Percentiles rank a stretch among this genome's conserved stretches.
Conservation (phyloP, 2,329 filamentous ascomycete species). For the Aspergillus sp. region DNA sequence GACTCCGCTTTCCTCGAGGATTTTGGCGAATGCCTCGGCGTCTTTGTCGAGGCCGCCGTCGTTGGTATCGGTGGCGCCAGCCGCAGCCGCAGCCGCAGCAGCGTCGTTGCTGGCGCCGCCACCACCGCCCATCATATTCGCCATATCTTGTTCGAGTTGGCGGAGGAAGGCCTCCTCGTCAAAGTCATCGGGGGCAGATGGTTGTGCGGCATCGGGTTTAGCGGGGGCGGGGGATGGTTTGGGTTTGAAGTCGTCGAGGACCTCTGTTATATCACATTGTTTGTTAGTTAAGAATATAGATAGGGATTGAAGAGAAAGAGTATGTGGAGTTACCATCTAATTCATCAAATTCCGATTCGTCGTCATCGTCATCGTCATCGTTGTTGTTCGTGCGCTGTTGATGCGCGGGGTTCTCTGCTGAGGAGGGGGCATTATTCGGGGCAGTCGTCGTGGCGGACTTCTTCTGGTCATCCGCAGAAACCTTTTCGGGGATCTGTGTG, state of each 20-base stretch:
- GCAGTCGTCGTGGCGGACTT: neutral
- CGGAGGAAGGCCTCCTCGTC: slow-evolving; percentile 65
- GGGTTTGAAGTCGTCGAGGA: slow-evolving; percentile 83
- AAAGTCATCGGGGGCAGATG: slow-evolving; percentile 22
- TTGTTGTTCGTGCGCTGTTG: slow-evolving; percentile 7
- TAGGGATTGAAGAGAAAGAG: neutral
- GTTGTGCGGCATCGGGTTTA: slow-evolving; percentile 18
- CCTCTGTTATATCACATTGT: slow-evolving; percentile 58
- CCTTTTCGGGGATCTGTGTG: slow-evolving; percentile 6
- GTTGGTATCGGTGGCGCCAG: slow-evolving; percentile 23
- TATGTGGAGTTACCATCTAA: slow-evolving; percentile 67
- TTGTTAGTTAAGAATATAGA: neutral
- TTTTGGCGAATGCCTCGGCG: slow-evolving; percentile 38
- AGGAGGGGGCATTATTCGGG: neutral
- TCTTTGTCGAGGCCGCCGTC: slow-evolving; percentile 33
- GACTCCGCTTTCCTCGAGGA: slow-evolving; percentile 38
- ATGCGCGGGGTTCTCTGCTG: slow-evolving; percentile 1
- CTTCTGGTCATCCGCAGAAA: neutral
- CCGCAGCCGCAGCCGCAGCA: slow-evolving; percentile 20
- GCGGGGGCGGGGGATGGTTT: slow-evolving; percentile 39
- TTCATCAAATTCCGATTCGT: slow-evolving; percentile 93
- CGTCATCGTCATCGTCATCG: slow-evolving; percentile 57
- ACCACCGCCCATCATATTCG: slow-evolving; percentile 65
- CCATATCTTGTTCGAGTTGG: slow-evolving; percentile 89
- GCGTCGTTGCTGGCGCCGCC: neutral